Conservation (phyloP, 352 stramenopile genomes). For the Phytophthora citrophthora region DNA sequence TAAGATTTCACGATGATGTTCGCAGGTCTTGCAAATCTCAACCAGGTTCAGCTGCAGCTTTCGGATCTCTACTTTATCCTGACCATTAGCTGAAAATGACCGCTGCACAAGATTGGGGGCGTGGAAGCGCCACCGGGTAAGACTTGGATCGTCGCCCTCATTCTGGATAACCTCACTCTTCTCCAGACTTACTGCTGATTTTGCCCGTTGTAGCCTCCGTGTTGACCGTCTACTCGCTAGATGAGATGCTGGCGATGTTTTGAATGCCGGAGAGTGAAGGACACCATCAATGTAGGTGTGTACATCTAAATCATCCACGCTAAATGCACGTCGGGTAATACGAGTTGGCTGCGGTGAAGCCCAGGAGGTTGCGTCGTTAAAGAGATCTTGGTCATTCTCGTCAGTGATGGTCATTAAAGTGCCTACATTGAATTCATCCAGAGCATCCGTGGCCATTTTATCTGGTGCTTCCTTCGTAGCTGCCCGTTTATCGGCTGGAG, state of each 20-base stretch:
- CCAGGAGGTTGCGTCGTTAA: constrained; percentile 4
- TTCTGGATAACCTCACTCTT: constrained; percentile 44
- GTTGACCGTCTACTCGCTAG: constrained; percentile 25
- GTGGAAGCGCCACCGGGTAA: constrained; percentile 72
- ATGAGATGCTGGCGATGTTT: constrained; percentile 27
- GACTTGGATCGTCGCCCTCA: constrained; percentile 23
- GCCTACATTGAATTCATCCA: constrained; percentile 17
- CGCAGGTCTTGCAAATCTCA: constrained; percentile 62
- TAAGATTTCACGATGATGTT: constrained; percentile 67
- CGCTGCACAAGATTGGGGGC: constrained; percentile 66
- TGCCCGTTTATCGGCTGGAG: constrained; percentile 7
- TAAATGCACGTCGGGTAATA: constrained; percentile 25
- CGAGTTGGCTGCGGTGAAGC: constrained; percentile 5
- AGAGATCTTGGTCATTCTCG: constrained; percentile 14
- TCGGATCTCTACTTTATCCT: constrained; percentile 59
- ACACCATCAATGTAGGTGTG: constrained; percentile 24
- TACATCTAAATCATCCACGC: constrained; percentile 32
- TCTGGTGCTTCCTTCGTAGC: background rate
- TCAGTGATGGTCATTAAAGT: constrained; percentile 11
- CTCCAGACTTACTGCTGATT: constrained; percentile 34
- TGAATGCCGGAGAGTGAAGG: constrained; percentile 19
- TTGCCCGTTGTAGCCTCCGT: constrained; percentile 36
- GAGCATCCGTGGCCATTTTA: background rate
- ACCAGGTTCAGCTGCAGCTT: constrained; percentile 74
- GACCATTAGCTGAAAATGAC: constrained; percentile 35